phyloP scores from a whole-genome alignment of 176 grass and related monocot species.

The Secale cereale region DNA sequence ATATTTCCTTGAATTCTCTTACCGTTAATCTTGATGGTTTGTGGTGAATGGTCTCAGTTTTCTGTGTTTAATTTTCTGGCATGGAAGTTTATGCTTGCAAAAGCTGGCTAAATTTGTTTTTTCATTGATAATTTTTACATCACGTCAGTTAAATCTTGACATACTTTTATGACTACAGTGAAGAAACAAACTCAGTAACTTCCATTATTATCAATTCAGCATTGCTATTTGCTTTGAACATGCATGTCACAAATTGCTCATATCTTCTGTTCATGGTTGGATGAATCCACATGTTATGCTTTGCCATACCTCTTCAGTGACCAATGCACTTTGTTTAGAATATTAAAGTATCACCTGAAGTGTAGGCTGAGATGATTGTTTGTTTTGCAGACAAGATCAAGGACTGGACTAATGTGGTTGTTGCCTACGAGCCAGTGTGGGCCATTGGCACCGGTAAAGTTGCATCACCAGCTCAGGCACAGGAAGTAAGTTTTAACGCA shows the following conservation, averaged over 20 bases:
- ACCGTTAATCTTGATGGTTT: background rate
- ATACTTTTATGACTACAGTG: background rate
- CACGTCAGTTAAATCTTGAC: background rate
- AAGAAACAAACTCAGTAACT: background rate
- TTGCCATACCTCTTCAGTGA: background rate
- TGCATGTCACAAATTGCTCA: background rate
- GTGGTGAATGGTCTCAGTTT: background rate
- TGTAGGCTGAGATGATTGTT: constrained; percentile 9
- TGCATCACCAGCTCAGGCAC: constrained; percentile 84
- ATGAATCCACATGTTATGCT: background rate
- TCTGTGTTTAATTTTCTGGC: background rate
- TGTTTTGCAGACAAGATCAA: constrained; percentile 66
- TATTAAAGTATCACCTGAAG: background rate
- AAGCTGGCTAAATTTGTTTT: background rate
- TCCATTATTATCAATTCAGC: background rate
- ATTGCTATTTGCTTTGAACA: background rate
- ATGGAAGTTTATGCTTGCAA: background rate
- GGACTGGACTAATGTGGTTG: constrained; percentile 83
- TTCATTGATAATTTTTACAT: background rate
- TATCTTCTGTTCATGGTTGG: background rate
- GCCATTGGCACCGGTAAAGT: constrained; percentile 99
- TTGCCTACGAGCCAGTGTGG: constrained; percentile 98
- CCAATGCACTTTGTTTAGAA: background rate
- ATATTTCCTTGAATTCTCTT: background rate
- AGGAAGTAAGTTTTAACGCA: constrained; percentile 68